These are phyloP conservation scores for Daldinia eschscholtzii DNA, from an alignment of 2,329 filamentous ascomycete genomes.

Conservation along the genomic window DNA sequence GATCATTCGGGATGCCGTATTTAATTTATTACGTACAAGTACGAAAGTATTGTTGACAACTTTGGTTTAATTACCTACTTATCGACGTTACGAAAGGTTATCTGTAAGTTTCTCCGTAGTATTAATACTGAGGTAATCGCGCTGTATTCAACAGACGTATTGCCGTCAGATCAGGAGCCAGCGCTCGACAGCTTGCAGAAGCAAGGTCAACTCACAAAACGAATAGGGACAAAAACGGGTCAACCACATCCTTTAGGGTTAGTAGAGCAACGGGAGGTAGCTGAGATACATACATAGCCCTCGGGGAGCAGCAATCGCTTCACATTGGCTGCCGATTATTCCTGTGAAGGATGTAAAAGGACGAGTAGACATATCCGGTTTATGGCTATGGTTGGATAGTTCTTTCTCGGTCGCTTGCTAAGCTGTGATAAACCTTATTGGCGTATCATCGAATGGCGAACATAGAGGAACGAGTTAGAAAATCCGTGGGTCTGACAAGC, in stretches of 20 bases:
- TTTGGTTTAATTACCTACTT: background rate
- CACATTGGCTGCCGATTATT: conserved; percentile 14
- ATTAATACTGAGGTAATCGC: background rate
- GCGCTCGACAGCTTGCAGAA: conserved; percentile 25
- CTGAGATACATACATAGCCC: conserved; percentile 16
- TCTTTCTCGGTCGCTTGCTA: conserved; percentile 12
- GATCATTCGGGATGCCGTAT: background rate
- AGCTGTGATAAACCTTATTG: conserved; percentile 24
- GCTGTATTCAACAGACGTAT: conserved; percentile 5
- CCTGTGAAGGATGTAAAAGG: conserved; percentile 2
- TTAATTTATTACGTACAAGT: background rate
- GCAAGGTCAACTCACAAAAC: conserved; percentile 15
- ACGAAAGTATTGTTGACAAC: background rate
- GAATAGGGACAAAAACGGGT: conserved; percentile 15
- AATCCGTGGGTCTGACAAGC: conserved; percentile 19
- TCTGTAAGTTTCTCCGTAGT: conserved; percentile 11
- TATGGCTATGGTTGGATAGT: background rate
- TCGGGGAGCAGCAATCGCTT: conserved; percentile 15
- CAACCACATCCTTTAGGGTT: conserved; percentile 21
- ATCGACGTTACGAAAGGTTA: background rate
- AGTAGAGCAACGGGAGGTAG: conserved; percentile 5
- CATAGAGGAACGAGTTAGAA: conserved; percentile 10
- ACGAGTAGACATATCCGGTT: conserved; percentile 5
- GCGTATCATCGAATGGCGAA: conserved; percentile 18
- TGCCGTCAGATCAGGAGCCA: conserved; percentile 28